Evolutionary conservation across 805 yeast species (phyloP).

Genomic region (Suhomyces kilbournensis): DNA sequence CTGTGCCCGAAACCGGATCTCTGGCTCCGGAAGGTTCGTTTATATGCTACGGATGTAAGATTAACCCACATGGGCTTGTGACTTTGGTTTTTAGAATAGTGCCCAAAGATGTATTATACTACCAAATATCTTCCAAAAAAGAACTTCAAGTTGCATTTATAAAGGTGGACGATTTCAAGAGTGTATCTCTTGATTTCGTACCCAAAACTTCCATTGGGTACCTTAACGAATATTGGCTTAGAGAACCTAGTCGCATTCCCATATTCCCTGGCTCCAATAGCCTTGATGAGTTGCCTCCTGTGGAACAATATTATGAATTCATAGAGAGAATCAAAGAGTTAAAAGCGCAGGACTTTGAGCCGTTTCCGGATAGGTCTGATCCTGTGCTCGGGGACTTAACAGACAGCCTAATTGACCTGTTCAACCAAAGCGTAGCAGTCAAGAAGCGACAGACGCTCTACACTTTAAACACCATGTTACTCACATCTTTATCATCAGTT

Average conservation of each 20-base stretch:
- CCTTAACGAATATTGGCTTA: conserved; percentile 22
- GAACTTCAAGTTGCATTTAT: conserved; percentile 26
- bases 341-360: conserved; percentile 9
- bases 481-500: conserved; percentile 12
- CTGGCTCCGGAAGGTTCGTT: conserved; percentile 26
- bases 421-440: conserved; percentile 17
- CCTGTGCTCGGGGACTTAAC: neutral
- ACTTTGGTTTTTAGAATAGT: conserved; percentile 22
- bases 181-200: neutral
- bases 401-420: conserved; percentile 8
- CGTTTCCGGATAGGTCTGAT: neutral
- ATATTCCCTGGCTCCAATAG: conserved; percentile 12
- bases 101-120: conserved; percentile 27
- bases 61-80: conserved; percentile 17
- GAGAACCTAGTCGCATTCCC: conserved; percentile 17
- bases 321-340: conserved; percentile 14
- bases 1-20: conserved; percentile 1
- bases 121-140: conserved; percentile 23
- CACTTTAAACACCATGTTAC: conserved; percentile 20
- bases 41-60: conserved; percentile 22
- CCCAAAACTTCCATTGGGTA: conserved; percentile 21
- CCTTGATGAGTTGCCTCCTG: conserved; percentile 4
- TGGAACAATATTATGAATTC: conserved; percentile 7
- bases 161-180: conserved; percentile 9
- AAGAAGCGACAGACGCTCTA: conserved; percentile 19